Evolutionary conservation across 1,284 basidiomycete genomes (phyloP).

Genomic region (Fomitopsis pinicola): DNA sequence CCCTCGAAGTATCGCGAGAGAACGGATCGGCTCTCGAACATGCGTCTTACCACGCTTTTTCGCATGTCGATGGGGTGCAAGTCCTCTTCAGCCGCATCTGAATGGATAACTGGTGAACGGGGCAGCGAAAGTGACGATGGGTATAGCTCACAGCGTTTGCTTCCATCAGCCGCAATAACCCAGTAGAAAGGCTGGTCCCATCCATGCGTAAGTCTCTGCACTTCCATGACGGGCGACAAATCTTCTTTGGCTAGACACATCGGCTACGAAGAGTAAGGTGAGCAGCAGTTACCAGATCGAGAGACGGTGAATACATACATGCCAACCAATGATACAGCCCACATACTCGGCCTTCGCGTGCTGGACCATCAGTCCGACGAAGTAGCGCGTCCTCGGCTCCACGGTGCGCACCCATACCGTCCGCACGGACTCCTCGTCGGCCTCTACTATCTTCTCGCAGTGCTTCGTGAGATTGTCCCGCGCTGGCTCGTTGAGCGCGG

Average conservation of each 20-base stretch:
- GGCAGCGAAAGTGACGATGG: constrained; percentile 1
- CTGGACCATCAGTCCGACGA: constrained; percentile 49
- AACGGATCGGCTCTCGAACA: constrained; percentile 17
- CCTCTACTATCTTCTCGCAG: constrained; percentile 26
- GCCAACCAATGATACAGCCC: constrained; percentile 51
- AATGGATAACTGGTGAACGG: background rate
- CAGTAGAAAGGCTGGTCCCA: constrained; percentile 52
- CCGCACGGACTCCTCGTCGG: constrained; percentile 28
- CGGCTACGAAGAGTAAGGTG: constrained; percentile 25
- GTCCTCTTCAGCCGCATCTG: constrained; percentile 34
- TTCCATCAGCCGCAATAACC: constrained; percentile 34
- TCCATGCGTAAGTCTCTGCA: constrained; percentile 37
- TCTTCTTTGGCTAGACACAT: constrained; percentile 37
- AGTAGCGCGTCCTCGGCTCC: constrained; percentile 27
- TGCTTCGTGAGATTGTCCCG: constrained; percentile 1
- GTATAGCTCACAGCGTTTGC: constrained; percentile 34
- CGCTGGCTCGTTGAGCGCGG: background rate
- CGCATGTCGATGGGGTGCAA: constrained; percentile 20
- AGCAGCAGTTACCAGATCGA: background rate
- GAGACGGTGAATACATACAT: constrained; percentile 32
- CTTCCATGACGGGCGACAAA: constrained; percentile 44
- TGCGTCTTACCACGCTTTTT: constrained; percentile 10
- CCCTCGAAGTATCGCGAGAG: constrained; percentile 29
- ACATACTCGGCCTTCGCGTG: constrained; percentile 39
- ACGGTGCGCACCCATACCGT: constrained; percentile 25